Conservation (phyloP, 2,329 filamentous ascomycete genomes). For the Botryotinia narcissicola region DNA sequence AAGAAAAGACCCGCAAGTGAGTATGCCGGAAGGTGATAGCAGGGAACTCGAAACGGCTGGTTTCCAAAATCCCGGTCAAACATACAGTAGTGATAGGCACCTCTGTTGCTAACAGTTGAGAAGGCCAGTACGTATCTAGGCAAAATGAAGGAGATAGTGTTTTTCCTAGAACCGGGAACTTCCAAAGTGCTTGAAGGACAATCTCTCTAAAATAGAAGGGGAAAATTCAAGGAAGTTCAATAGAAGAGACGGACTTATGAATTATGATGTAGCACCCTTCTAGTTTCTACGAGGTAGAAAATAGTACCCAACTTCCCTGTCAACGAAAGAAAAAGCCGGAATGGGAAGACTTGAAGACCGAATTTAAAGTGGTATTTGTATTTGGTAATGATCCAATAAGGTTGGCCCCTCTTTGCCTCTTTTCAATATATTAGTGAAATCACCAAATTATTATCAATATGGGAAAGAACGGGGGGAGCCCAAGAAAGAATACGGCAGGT, state of each 20-base stretch:
- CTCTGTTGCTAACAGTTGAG: not conserved
- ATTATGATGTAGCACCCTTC: not conserved
- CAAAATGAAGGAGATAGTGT: not conserved
- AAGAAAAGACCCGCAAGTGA: conserved; percentile 12
- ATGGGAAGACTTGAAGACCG: not conserved
- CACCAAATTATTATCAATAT: not conserved
- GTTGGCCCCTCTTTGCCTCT: conserved; percentile 5
- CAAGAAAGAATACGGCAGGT: conserved; percentile 3
- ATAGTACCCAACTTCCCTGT: not conserved
- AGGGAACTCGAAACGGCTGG: conserved; percentile 21
- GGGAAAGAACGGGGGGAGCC: not conserved
- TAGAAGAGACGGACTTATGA: not conserved
- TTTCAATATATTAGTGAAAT: not conserved
- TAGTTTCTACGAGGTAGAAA: not conserved
- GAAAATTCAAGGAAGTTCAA: not conserved
- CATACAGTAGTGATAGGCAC: not conserved
- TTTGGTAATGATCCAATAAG: conserved; percentile 12
- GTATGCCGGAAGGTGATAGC: conserved; percentile 11
- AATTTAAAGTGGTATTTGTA: not conserved
- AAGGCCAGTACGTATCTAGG: not conserved
- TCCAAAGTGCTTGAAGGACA: not conserved
- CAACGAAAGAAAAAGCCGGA: no score
- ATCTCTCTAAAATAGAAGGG: not conserved
- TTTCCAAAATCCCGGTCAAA: conserved; percentile 13
- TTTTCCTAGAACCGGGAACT: not conserved